Evolutionary conservation across 2,329 filamentous ascomycete genomes (phyloP).

Genomic region (Coniochaeta sp.): DNA sequence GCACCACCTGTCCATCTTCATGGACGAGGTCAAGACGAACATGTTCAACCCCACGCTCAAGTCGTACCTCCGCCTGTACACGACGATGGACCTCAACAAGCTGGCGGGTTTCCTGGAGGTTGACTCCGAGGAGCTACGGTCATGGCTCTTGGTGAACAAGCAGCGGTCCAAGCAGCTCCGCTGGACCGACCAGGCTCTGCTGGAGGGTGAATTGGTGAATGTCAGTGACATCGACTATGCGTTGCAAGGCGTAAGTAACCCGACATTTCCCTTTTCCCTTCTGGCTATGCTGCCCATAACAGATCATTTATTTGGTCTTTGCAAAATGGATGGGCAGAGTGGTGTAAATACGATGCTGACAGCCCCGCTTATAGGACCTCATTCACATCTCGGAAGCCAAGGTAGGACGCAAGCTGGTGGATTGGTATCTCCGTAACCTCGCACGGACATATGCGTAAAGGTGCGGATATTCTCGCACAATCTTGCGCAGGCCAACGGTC

Average conservation of each 20-base stretch:
- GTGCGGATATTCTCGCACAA: slow-evolving; percentile 36
- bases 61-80: slow-evolving; percentile 98
- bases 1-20: slow-evolving; percentile 96
- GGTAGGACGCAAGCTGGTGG: slow-evolving; percentile 92
- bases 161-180: slow-evolving; percentile 94
- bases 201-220: slow-evolving; percentile 90
- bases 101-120: slow-evolving; percentile 95
- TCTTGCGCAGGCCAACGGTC: slow-evolving; percentile 10
- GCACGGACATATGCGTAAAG: slow-evolving; percentile 66
- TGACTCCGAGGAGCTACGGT: slow-evolving; percentile 89
- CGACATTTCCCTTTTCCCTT: neutral
- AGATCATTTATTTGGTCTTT: slow-evolving; percentile 1
- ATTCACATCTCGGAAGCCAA: slow-evolving; percentile 99
- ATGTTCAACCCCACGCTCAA: slow-evolving; percentile 97
- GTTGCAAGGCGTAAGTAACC: slow-evolving; percentile 74
- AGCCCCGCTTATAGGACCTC: slow-evolving; percentile 58
- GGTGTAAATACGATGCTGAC: slow-evolving; percentile 14
- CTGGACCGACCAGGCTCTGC: slow-evolving; percentile 82
- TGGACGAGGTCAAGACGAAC: slow-evolving; percentile 99
- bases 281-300: neutral
- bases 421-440: slow-evolving; percentile 98
- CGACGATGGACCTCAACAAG: slow-evolving; percentile 98
- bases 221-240: slow-evolving; percentile 96
- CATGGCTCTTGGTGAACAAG: slow-evolving; percentile 95
- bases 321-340: neutral